Percentiles rank a stretch among this genome's conserved stretches.
These are phyloP conservation scores for Coffea canephora DNA, from an alignment of 257 asterid genomes.

Conservation along the genomic window DNA sequence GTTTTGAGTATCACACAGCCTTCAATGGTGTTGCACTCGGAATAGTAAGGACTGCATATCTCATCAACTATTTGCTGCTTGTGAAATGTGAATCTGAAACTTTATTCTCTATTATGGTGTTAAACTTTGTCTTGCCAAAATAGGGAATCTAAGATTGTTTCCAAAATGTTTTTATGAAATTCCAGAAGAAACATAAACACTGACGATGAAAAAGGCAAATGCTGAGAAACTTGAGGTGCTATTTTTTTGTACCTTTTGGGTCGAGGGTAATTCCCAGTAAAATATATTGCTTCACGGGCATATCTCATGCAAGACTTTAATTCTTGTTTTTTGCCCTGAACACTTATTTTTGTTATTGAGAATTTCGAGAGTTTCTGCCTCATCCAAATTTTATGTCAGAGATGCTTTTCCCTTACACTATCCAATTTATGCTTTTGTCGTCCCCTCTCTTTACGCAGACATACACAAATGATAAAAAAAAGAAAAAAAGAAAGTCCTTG, in stretches of 20 bases:
- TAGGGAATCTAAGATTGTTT: background rate
- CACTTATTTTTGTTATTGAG: background rate
- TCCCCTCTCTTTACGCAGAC: background rate
- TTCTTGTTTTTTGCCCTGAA: background rate
- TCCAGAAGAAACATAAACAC: background rate
- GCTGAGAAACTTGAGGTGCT: background rate
- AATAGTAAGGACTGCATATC: conserved; percentile 58
- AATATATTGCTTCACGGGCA: background rate
- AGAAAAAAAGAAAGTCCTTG: background rate
- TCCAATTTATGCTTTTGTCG: background rate
- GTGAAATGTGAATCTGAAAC: background rate
- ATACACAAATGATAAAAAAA: background rate
- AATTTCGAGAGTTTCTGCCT: background rate
- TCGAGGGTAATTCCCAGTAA: background rate
- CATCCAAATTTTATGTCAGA: background rate
- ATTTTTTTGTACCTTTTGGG: background rate
- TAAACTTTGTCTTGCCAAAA: background rate
- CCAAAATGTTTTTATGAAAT: background rate
- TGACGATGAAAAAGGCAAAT: background rate
- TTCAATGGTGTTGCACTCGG: conserved; percentile 90
- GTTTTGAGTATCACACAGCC: conserved; percentile 92
- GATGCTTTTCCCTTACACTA: background rate
- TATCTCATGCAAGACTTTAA: background rate
- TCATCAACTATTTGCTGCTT: background rate
- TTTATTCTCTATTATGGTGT: background rate